A percentile compares a stretch with the other conserved stretches of the same genome.
phyloP scores from a whole-genome alignment of 768 basidiomycete genomes.

The Suillus brevipes region DNA sequence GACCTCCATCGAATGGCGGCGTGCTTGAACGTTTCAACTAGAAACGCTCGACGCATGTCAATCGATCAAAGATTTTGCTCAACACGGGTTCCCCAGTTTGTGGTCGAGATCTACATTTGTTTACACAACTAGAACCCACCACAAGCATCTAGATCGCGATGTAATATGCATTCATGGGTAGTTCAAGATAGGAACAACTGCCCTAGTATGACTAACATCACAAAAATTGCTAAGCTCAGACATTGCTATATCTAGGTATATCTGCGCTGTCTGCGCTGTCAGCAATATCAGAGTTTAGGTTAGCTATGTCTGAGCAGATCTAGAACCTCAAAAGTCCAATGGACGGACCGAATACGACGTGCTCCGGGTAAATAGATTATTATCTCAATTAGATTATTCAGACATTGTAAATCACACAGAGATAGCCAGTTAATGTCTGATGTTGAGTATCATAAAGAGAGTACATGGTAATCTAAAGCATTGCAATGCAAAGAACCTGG shows the following conservation, averaged over 20 bases:
- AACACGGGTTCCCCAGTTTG: not conserved
- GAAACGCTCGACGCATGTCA: not conserved
- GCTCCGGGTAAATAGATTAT: not conserved
- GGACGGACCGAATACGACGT: not conserved
- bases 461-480: too few species aligned
- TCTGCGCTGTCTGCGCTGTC: not conserved
- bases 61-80: not conserved
- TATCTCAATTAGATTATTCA: too few species aligned
- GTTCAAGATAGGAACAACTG: not conserved
- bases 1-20: too few species aligned
- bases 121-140: not conserved
- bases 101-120: not conserved
- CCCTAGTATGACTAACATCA: not conserved
- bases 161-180: not conserved
- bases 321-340: not conserved
- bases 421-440: too few species aligned
- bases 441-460: too few species aligned
- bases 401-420: too few species aligned
- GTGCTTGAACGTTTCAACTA: not conserved
- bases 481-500: too few species aligned
- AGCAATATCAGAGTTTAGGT: not conserved
- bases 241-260: not conserved
- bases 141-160: not conserved
- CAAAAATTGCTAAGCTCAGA: not conserved
- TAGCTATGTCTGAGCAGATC: not conserved